Base-by-base conservation (phyloP, 2,329 filamentous ascomycete genomes). In the Coniochaeta sp. region DNA sequence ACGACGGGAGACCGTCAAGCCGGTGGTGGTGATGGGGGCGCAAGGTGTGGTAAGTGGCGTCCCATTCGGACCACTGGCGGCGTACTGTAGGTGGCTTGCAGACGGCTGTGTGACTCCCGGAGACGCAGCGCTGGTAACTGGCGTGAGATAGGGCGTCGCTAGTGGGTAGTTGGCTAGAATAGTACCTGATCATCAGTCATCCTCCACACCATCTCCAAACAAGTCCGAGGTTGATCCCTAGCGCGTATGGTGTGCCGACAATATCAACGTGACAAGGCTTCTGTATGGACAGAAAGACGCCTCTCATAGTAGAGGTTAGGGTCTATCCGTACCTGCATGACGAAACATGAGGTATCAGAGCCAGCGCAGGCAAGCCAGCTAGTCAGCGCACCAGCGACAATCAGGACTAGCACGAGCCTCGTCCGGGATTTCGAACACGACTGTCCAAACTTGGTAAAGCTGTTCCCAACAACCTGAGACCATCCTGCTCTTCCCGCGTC, bases 271-370 rank as follows among this genome's bases (percentile, higher is more conserved):
- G 38, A 22, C 12, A n/a, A n/a, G n/a, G n/a, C n/a, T n/a, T n/a
- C n/a, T n/a, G n/a, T 5, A 42, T 42, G 38, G 38, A 7, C 22
- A 42, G 20, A 24, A 26, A 14, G 20, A 12, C 18, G 38, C 38
- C 38, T n/a, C n/a, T n/a, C n/a, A n/a, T n/a, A n/a, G 14, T 24
- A n/a, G 38, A 14, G 10, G 14, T 26, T 42, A 42, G 38, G 38
- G 38, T 24, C 38, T 42, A 42, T 24, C 38, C 38, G 38, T 42
- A 42, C 38, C 38, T 42, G 38, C 38, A 42, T 42, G 38, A 42
- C 38, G 7, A 12, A 30, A 26, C 18, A 42, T 6, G 38, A 42
- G 38, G 14, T 24, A 14, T 42, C 38, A 42, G 26, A n/a, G n/a
- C 18, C 20, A 42, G 38, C 38, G n/a, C n/a, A n/a, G n/a, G n/a